Conservation (phyloP, 768 basidiomycete species). For the Suillus lakei region DNA sequence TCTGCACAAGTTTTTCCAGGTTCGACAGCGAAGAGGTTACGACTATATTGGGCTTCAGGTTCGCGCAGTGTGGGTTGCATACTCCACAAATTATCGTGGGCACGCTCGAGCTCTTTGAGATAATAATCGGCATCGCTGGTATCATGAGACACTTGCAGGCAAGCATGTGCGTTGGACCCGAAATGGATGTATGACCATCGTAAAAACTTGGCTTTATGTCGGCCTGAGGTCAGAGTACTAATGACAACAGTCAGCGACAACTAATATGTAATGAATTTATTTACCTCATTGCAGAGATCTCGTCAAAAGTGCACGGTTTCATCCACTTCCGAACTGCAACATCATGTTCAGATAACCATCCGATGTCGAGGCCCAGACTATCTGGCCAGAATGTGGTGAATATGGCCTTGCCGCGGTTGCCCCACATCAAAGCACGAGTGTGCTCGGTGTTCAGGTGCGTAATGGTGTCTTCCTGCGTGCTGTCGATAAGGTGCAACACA, state of each 20-base stretch:
- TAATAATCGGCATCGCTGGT: background rate
- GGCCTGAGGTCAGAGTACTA: background rate
- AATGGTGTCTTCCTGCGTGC: background rate
- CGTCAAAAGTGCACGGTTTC: background rate
- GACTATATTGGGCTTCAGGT: background rate
- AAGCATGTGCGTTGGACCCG: background rate
- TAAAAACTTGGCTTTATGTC: background rate
- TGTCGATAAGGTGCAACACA: background rate
- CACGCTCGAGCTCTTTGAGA: background rate
- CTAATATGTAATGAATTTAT: background rate
- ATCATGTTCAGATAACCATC: background rate
- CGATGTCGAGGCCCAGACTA: background rate
- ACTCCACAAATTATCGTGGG: background rate
- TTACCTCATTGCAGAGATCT: background rate
- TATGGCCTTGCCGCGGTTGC: background rate
- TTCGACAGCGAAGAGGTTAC: background rate
- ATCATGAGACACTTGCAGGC: background rate
- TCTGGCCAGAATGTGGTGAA: conserved; percentile 1
- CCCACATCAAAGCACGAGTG: background rate
- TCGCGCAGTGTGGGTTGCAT: background rate
- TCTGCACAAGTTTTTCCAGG: background rate
- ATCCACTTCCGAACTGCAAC: background rate
- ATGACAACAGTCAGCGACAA: background rate
- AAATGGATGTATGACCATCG: background rate
- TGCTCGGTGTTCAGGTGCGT: background rate